A percentile compares a stretch with the other conserved stretches of the same genome.
Evolutionary conservation across 306 rosid species (phyloP).

Genomic region (Prinsepia uniflora): DNA sequence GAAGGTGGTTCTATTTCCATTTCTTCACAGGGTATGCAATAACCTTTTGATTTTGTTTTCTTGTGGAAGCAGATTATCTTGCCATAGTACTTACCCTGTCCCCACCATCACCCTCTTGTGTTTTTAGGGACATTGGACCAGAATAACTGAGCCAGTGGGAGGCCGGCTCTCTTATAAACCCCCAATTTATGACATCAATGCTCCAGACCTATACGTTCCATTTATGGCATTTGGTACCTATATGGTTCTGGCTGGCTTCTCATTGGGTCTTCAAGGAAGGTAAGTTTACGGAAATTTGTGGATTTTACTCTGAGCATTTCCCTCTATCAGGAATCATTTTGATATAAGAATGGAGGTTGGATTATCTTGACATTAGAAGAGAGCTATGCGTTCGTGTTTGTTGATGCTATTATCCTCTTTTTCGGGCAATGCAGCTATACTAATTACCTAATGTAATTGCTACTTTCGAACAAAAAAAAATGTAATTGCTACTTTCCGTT

Average conservation of each 20-base stretch:
- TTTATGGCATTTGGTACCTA: slow-evolving; percentile 97
- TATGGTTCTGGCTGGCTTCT: slow-evolving; percentile 89
- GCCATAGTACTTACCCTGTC: background rate
- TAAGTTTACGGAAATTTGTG: slow-evolving; percentile 32
- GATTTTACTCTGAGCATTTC: background rate
- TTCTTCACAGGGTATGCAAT: slow-evolving; percentile 83
- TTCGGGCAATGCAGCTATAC: background rate
- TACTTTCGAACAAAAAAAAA: too few relatives aligned
- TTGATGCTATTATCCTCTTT: background rate
- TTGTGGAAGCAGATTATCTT: background rate
- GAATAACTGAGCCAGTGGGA: slow-evolving; percentile 95
- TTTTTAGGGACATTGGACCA: slow-evolving; percentile 94
- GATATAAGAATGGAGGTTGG: background rate
- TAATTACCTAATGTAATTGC: background rate
- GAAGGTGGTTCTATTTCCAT: slow-evolving; percentile 91
- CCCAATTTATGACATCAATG: slow-evolving; percentile 90
- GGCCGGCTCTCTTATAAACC: slow-evolving; percentile 96
- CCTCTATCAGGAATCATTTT: background rate
- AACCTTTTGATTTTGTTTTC: background rate
- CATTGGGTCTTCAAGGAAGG: slow-evolving; percentile 90
- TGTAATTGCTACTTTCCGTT: background rate
- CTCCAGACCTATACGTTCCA: slow-evolving; percentile 94
- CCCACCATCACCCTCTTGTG: background rate
- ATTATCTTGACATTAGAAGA: background rate
- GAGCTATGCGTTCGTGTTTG: background rate